These are phyloP conservation scores for Clarireedia hainanense DNA, from an alignment of 2,329 filamentous ascomycete species.

Conservation along the genomic window DNA sequence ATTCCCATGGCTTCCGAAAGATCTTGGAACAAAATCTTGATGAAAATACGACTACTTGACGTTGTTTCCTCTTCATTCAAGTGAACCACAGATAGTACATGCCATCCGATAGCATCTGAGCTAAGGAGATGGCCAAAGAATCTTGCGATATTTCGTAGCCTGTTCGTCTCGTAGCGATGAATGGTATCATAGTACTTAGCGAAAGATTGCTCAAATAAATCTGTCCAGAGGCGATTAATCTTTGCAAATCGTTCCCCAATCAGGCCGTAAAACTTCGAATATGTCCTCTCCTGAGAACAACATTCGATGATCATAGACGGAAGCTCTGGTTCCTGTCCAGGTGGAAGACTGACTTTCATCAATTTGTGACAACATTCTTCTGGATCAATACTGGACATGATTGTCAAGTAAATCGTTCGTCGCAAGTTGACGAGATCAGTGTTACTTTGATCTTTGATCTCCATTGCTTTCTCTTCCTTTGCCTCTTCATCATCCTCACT, in stretches of 20 bases:
- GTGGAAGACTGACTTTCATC: constrained; percentile 84
- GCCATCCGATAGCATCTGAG: constrained; percentile 86
- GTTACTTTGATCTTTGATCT: constrained; percentile 97
- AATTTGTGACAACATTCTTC: constrained; percentile 97
- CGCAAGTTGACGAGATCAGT: constrained; percentile 90
- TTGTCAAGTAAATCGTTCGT: constrained; percentile 91
- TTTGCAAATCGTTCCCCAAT: constrained; percentile 94
- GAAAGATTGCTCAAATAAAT: constrained; percentile 86
- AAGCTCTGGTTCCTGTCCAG: constrained; percentile 80
- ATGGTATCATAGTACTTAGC: constrained; percentile 95
- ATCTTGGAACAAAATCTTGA: constrained; percentile 96
- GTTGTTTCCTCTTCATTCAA: constrained; percentile 97
- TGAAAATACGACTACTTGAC: constrained; percentile 91
- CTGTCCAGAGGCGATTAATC: constrained; percentile 89
- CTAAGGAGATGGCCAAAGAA: constrained; percentile 90
- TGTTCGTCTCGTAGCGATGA: constrained; percentile 93
- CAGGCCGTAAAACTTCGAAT: constrained; percentile 93
- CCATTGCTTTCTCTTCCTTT: constrained; percentile 72
- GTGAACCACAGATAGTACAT: constrained; percentile 75
- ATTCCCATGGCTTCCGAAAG: constrained; percentile 81
- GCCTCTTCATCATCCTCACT: constrained; percentile 66
- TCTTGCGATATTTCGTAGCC: constrained; percentile 86
- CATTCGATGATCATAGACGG: constrained; percentile 97
- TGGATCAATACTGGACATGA: constrained; percentile 92
- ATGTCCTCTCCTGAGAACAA: constrained; percentile 92